Percentiles rank a stretch among this genome's conserved stretches.
Evolutionary conservation across 148 eudicot genomes (phyloP).

Genomic region (Fagopyrum tataricum): DNA sequence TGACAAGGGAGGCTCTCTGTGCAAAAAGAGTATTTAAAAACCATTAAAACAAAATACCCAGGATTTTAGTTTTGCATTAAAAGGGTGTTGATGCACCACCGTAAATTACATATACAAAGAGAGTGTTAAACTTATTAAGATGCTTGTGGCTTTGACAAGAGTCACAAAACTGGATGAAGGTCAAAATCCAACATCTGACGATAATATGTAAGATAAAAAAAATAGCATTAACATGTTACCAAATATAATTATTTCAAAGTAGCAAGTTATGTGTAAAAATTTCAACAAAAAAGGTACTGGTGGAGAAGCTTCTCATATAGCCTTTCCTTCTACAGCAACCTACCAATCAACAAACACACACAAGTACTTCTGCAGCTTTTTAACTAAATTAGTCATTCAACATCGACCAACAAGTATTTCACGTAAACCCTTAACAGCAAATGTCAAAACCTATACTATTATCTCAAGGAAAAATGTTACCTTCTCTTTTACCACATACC

Average conservation of each 20-base stretch:
- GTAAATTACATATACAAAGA: not conserved
- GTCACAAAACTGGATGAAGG: not conserved
- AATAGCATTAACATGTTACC: not conserved
- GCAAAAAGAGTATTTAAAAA: not conserved
- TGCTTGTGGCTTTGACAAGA: not conserved
- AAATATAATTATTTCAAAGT: not conserved
- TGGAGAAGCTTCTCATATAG: not conserved
- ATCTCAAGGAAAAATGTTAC: not conserved
- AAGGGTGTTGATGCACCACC: not conserved
- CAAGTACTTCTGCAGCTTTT: not conserved
- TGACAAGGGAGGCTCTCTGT: conserved; percentile 45
- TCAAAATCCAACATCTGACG: not conserved
- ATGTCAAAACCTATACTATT: not conserved
- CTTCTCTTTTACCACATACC: not conserved
- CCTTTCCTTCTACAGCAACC: not conserved
- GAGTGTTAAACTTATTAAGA: not conserved
- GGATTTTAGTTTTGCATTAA: not conserved
- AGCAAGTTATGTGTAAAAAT: not conserved
- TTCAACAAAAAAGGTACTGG: not conserved
- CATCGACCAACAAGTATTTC: not conserved
- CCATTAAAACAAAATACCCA: not conserved
- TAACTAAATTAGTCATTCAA: not conserved
- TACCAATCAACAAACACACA: not conserved
- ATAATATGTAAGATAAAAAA: not conserved
- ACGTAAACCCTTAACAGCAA: not conserved